Percentiles rank a stretch among this genome's conserved stretches.
Evolutionary conservation across 129 eudicot genomes (phyloP).

Genomic region (Chrysanthemum seticuspe): DNA sequence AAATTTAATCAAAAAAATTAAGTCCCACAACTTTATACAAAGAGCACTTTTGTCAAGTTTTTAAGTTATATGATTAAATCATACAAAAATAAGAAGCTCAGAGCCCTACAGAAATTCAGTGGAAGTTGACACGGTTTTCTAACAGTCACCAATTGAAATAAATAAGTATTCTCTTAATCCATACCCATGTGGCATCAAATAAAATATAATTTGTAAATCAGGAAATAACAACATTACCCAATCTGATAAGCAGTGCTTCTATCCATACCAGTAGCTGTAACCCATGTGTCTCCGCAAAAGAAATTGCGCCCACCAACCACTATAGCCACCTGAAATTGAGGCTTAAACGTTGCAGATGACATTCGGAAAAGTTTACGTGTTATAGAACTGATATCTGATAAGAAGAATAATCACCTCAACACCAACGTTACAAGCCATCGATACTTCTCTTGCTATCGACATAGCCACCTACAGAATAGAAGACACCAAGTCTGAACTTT

Average conservation of each 20-base stretch:
- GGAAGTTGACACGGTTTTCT: background rate
- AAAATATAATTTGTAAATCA: background rate
- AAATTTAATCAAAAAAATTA: too few relatives aligned
- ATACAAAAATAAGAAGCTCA: too few relatives aligned
- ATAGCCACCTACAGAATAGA: conserved; percentile 63
- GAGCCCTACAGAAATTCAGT: background rate
- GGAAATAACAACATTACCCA: conserved; percentile 48
- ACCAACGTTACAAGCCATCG: conserved; percentile 79
- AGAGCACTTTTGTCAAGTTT: too few relatives aligned
- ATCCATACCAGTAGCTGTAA: conserved; percentile 75
- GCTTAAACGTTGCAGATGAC: conserved; percentile 20
- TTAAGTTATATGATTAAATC: too few relatives aligned
- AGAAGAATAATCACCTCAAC: conserved; percentile 60
- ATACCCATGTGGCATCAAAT: background rate
- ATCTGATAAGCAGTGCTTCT: conserved; percentile 93
- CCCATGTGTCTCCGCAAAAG: conserved; percentile 96
- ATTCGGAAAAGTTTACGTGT: background rate
- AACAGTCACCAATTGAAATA: background rate
- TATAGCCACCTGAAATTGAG: conserved; percentile 68
- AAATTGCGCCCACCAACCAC: conserved; percentile 99
- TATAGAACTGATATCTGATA: conserved; percentile 11
- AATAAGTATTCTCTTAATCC: too few relatives aligned
- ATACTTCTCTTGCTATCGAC: conserved; percentile 90
- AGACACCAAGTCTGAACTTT: background rate
- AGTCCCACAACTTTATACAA: too few relatives aligned